These are phyloP conservation scores for Knufia petricola DNA, from an alignment of 2,329 filamentous ascomycete species.

Conservation along the genomic window DNA sequence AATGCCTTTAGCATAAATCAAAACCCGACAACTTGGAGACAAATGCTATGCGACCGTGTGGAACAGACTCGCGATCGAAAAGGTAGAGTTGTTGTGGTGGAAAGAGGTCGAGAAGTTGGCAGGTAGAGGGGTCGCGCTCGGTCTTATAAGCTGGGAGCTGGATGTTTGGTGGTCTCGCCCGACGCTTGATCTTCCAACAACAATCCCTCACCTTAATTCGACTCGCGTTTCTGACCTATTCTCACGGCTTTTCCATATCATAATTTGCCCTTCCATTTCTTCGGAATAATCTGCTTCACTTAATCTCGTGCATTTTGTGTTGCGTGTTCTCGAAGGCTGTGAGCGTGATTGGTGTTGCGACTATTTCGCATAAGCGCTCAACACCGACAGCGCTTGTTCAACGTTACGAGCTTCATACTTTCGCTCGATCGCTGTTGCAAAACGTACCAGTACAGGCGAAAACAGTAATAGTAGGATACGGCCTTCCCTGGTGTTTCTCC, in stretches of 20 bases:
- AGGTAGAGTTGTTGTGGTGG: slow-evolving; percentile 14
- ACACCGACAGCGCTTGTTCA: slow-evolving; percentile 5
- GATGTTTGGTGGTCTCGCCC: background rate
- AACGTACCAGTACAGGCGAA: background rate
- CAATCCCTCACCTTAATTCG: background rate
- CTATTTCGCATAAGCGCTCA: slow-evolving; percentile 3
- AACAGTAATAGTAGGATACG: background rate
- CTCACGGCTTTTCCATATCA: background rate
- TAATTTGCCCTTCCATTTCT: background rate
- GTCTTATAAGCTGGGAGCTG: slow-evolving; percentile 8
- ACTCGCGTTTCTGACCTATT: slow-evolving; percentile 1
- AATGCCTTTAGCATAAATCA: slow-evolving; percentile 12
- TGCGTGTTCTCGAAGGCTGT: background rate
- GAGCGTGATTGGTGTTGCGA: slow-evolving; percentile 1
- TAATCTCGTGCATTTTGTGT: background rate
- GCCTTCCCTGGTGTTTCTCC: background rate
- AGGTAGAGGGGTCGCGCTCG: slow-evolving; percentile 8
- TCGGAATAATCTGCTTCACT: background rate
- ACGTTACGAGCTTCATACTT: background rate
- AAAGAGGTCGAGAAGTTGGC: slow-evolving; percentile 8
- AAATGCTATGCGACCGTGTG: slow-evolving; percentile 17
- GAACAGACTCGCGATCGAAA: slow-evolving; percentile 6
- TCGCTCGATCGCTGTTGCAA: background rate
- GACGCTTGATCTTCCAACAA: background rate
- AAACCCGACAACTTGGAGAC: slow-evolving; percentile 9